A percentile compares a stretch with the other conserved stretches of the same genome.
Evolutionary conservation across 106 monocot genomes (phyloP).

Genomic region (Dendrobium officinale): DNA sequence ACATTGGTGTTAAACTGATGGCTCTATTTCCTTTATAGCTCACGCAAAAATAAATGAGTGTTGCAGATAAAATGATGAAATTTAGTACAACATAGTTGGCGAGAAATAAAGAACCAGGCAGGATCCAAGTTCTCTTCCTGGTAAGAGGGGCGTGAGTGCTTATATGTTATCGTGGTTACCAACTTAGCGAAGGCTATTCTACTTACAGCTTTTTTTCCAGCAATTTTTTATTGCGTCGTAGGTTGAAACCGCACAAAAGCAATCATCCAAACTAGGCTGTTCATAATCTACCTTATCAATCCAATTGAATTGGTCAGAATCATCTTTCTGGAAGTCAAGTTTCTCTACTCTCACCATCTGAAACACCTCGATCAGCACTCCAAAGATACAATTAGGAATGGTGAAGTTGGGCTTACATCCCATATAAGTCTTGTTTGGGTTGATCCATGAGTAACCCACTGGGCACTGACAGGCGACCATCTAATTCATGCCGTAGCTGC

Average conservation of each 20-base stretch:
- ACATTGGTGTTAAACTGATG: background rate
- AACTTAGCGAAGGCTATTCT: background rate
- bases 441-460: background rate
- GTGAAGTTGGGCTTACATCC: slow-evolving; percentile 14
- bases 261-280: background rate
- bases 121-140: too few species aligned
- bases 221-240: background rate
- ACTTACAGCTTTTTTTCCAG: background rate
- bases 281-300: background rate
- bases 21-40: background rate
- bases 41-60: background rate
- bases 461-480: slow-evolving; percentile 5
- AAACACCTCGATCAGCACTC: background rate
- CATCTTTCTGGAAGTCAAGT: background rate
- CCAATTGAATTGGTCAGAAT: background rate
- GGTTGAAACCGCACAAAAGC: background rate
- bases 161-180: background rate
- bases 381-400: background rate
- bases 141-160: background rate
- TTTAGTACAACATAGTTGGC: background rate
- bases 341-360: background rate
- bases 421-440: background rate
- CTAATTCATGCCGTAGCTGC: background rate
- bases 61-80: background rate
- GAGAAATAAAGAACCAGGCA: background rate